These are phyloP conservation scores for Candida taoyuanica DNA, from an alignment of 805 yeast genomes.

Conservation along the genomic window DNA sequence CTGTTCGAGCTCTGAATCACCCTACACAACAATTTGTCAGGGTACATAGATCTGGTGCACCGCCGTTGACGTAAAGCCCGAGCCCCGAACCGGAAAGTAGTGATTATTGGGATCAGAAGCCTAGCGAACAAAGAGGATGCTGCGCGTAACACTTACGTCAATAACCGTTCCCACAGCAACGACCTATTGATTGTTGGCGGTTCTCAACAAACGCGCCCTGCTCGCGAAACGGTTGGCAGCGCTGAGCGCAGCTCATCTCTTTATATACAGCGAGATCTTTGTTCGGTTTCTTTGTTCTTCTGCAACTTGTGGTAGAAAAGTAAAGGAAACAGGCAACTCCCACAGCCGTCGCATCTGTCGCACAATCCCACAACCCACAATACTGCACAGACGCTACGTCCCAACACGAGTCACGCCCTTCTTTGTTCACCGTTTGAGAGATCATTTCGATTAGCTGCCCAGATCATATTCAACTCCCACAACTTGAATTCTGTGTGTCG, in stretches of 20 bases:
- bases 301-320: background rate
- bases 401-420: too few relatives aligned
- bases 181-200: constrained; percentile 1
- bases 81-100: too few relatives aligned
- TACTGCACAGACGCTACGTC: background rate
- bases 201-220: constrained; percentile 2
- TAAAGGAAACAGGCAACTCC: background rate
- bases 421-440: too few relatives aligned
- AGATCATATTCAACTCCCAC: background rate
- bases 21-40: too few relatives aligned
- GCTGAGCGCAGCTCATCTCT: background rate
- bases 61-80: background rate
- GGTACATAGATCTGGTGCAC: too few relatives aligned
- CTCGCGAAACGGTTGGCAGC: background rate
- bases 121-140: background rate
- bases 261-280: background rate
- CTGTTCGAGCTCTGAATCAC: too few relatives aligned
- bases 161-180: constrained; percentile 2
- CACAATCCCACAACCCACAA: background rate
- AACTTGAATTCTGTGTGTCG: background rate
- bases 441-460: background rate
- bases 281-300: background rate
- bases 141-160: constrained; percentile 5
- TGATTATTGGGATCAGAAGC: background rate
- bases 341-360: background rate